A percentile compares a stretch with the other conserved stretches of the same genome.
Conservation (phyloP, 495 filamentous ascomycete species). For the Cercophora samala region DNA sequence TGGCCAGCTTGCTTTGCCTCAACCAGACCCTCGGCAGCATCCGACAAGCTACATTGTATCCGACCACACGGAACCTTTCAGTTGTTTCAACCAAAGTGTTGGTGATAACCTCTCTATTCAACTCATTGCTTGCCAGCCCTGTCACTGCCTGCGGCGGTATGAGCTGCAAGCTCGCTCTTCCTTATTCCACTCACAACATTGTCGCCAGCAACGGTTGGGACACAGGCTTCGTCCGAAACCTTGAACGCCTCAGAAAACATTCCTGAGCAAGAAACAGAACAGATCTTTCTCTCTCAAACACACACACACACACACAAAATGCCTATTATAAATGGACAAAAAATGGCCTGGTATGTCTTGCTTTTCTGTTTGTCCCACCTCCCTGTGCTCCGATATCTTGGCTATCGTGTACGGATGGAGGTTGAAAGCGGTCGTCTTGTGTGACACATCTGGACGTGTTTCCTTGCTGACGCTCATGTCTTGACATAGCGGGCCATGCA, state of each 20-base stretch:
- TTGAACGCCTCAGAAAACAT: not conserved
- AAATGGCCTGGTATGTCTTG: slow-evolving; percentile 56
- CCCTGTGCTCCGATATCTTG: not conserved
- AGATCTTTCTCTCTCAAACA: not conserved
- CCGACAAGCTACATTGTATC: not conserved
- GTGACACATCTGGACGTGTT: not conserved
- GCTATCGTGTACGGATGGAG: too few relatives aligned
- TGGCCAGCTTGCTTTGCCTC: not conserved
- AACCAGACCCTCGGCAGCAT: not conserved
- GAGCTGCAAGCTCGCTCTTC: not conserved
- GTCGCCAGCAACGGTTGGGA: not conserved
- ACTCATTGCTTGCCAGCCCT: not conserved
- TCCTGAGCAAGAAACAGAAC: not conserved
- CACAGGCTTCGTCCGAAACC: not conserved
- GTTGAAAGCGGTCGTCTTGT: not conserved
- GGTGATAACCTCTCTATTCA: slow-evolving; percentile 10
- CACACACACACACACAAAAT: slow-evolving; percentile 32
- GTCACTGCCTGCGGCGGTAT: not conserved
- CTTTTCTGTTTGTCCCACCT: slow-evolving; percentile 14
- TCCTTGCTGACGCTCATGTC: slow-evolving; percentile 24
- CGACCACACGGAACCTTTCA: not conserved
- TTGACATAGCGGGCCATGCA: slow-evolving; percentile 67
- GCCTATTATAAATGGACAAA: slow-evolving; percentile 55
- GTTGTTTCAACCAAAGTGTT: not conserved
- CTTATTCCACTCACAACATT: slow-evolving; percentile 1